Evolutionary conservation across 176 grass and related monocot genomes (phyloP).

Genomic region (Calamus simplicifolius): DNA sequence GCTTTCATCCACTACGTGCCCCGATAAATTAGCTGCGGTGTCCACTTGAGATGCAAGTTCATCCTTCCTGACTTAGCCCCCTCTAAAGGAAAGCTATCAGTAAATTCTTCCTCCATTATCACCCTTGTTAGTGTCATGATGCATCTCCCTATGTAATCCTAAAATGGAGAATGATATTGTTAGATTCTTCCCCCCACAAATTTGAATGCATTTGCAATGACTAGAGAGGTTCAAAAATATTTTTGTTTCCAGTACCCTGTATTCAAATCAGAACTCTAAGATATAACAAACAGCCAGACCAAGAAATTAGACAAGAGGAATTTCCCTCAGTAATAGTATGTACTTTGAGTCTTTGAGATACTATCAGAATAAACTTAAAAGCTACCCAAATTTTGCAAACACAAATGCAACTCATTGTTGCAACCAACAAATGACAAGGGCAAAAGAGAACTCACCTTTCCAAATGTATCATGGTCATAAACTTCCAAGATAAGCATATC

Average conservation of each 20-base stretch:
- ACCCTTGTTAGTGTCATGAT: slow-evolving; percentile 90
- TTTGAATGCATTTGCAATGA: background rate
- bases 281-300: too few relatives aligned
- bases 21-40: slow-evolving; percentile 78
- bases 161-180: slow-evolving; percentile 3
- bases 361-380: background rate
- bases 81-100: slow-evolving; percentile 62
- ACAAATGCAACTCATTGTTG: background rate
- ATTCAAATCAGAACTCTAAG: too few relatives aligned
- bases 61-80: slow-evolving; percentile 94
- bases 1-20: slow-evolving; percentile 12
- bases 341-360: too few relatives aligned
- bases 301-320: too few relatives aligned
- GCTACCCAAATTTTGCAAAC: background rate
- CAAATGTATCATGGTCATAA: slow-evolving; percentile 96
- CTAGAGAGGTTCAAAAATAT: background rate
- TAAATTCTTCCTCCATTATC: slow-evolving; percentile 75
- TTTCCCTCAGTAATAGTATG: too few relatives aligned
- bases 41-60: slow-evolving; percentile 83
- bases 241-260: too few relatives aligned
- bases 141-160: slow-evolving; percentile 95
- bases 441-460: slow-evolving; percentile 46
- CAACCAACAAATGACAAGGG: background rate
- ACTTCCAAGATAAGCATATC: slow-evolving; percentile 98
- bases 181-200: slow-evolving; percentile 1